Evolutionary conservation across 2,329 filamentous ascomycete species (phyloP).

Genomic region (Arthrinium phaeospermum): DNA sequence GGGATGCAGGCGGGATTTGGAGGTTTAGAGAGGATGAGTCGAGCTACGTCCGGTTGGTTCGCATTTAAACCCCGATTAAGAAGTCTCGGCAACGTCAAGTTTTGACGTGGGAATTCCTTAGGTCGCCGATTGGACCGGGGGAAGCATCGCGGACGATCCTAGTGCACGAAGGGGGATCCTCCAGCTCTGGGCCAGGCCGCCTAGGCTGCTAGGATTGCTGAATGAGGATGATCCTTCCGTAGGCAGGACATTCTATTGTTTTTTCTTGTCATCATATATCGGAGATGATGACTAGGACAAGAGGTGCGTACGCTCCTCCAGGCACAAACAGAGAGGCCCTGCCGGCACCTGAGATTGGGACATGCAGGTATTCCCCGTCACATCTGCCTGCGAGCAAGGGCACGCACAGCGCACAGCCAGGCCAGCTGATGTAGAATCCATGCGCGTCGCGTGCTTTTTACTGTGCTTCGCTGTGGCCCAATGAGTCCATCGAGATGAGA

Average conservation of each 20-base stretch:
- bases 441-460: background rate
- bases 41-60: background rate
- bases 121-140: background rate
- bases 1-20: background rate
- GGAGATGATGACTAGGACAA: background rate
- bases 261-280: conserved; percentile 7
- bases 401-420: background rate
- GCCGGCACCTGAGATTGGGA: background rate
- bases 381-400: background rate
- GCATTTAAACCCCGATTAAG: background rate
- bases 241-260: background rate
- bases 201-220: background rate
- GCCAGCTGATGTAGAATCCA: background rate
- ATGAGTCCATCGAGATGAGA: background rate
- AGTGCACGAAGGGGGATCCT: conserved; percentile 4
- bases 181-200: background rate
- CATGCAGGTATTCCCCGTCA: background rate
- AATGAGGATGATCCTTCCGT: background rate
- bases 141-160: background rate
- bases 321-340: background rate
- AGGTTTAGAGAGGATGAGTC: background rate
- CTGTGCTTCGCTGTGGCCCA: background rate
- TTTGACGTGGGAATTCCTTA: background rate
- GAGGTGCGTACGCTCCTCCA: background rate
- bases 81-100: background rate